A percentile compares a stretch with the other conserved stretches of the same genome.
phyloP scores from a whole-genome alignment of 75 land plant genomes.

The Chamaecyparis obtusa region DNA sequence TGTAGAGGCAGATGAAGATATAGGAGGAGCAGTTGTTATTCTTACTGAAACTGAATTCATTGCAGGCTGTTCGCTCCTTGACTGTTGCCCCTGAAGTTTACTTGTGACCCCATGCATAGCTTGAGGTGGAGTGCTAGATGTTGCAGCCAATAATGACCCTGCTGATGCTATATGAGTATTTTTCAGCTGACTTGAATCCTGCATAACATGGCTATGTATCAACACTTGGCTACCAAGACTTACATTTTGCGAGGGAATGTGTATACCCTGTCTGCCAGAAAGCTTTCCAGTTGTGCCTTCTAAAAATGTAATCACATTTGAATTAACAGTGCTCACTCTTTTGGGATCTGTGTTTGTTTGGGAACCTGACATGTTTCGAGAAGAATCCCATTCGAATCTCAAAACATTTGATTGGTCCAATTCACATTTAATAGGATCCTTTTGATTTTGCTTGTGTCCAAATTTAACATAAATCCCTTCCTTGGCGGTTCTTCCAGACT shows the following conservation, averaged over 20 bases:
- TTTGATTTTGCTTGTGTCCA: neutral
- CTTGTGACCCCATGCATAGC: neutral
- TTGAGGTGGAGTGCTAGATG: neutral
- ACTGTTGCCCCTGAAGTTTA: neutral
- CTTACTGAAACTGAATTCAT: neutral
- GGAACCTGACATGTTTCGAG: neutral
- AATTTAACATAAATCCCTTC: no score
- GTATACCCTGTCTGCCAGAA: neutral
- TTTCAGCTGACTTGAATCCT: neutral
- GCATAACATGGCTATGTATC: neutral
- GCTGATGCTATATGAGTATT: neutral
- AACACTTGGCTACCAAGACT: neutral
- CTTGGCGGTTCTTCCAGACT: no score
- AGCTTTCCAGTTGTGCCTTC: neutral
- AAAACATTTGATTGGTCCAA: no score
- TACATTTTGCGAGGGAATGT: neutral
- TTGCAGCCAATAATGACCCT: neutral
- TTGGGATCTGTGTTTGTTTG: neutral
- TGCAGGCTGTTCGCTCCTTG: neutral
- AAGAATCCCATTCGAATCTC: neutral
- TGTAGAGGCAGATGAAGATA: constrained; percentile 25
- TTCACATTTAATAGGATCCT: neutral
- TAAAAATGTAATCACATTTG: neutral
- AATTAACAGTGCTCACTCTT: neutral
- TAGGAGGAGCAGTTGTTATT: constrained; percentile 19